These are phyloP conservation scores for Coniferiporia weirii DNA, from an alignment of 1,284 basidiomycete species.

Conservation along the genomic window DNA sequence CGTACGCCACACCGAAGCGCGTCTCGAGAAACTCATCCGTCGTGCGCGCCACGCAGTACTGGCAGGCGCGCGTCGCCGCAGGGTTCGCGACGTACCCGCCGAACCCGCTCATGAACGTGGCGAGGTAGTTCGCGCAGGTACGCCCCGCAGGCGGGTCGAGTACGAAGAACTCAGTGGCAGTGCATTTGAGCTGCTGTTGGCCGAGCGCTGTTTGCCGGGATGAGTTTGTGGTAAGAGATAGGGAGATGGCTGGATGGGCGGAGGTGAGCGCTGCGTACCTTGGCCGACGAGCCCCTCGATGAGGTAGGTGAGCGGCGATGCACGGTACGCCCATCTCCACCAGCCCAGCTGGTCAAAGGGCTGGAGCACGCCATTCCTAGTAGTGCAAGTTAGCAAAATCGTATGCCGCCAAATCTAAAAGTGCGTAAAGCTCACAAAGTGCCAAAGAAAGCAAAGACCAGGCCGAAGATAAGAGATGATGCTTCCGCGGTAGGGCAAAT, in stretches of 20 bases:
- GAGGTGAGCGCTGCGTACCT: constrained; percentile 26
- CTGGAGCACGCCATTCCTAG: constrained; percentile 61
- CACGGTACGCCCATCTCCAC: constrained; percentile 82
- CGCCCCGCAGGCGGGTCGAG: constrained; percentile 56
- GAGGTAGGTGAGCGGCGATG: constrained; percentile 73
- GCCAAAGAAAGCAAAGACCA: constrained; percentile 57
- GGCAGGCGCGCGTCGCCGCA: constrained; percentile 30
- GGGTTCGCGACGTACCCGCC: constrained; percentile 70
- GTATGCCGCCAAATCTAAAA: not conserved
- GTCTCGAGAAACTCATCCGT: constrained; percentile 12
- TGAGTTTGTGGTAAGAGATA: not conserved
- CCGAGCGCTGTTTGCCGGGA: constrained; percentile 27
- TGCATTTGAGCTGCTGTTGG: constrained; percentile 43
- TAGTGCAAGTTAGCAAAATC: not conserved
- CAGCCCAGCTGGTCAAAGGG: constrained; percentile 62
- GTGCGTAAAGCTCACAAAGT: constrained; percentile 48
- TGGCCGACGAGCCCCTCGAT: constrained; percentile 54
- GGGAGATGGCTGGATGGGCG: too few relatives aligned
- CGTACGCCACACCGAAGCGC: constrained; percentile 31
- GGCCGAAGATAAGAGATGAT: constrained; percentile 58
- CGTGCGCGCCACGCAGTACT: constrained; percentile 30
- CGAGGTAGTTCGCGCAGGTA: constrained; percentile 57
- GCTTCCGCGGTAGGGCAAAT: constrained; percentile 64
- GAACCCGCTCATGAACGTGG: constrained; percentile 44
- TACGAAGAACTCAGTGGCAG: constrained; percentile 36